Evolutionary conservation across 2,329 filamentous ascomycete species (phyloP), one percentile per base, ranked within the genome.

Genomic region (Penicillium hordei): DNA sequence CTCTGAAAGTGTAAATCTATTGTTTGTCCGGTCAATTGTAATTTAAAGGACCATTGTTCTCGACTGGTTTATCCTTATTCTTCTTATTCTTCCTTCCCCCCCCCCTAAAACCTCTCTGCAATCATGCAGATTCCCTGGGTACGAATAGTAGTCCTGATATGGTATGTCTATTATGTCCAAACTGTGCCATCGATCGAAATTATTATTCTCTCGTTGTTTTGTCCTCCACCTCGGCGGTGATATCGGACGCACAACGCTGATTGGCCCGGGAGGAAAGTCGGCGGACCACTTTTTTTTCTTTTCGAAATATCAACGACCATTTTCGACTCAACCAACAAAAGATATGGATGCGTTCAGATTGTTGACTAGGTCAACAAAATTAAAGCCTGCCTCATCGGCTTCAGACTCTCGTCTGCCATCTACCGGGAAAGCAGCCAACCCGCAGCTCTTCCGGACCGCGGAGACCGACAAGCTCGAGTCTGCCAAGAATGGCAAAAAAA

Each of bases 261-360:
- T 75, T 75, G 72, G 72, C 43, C 65, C 65, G 66, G 62, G 57
- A 61, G 63, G 56, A 62, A 64, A 64, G 59, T 66, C 59, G 57
- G 62, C 61, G 60, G 58, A 53, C 53, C 60, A 60, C 58, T 52
- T 58, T 70, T 73, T 71, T 72, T 68, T 62, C 65, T 62, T 45
- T 57, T 52, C 49, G 58, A 59, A 63, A 60, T 60, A 62, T 66
- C 59, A 45, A 60, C 55, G 53, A 51, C 31, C 53, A 42, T 45
- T 50, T 57, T 39, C 36, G 51, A 58, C 42, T 49, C 55, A 51
- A 55, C 51, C 48, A 51, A 52, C 45, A 45, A 62, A 43, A 68
- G 55, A 34, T n/a, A 80, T 80, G 78, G 77, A 80, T 60, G 76
- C 77, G 19, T 76, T 80, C 59, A 77, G 70, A 65, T 66, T 80